These are phyloP conservation scores for Tricholomella constricta DNA, from an alignment of 768 basidiomycete genomes.

Conservation along the genomic window DNA sequence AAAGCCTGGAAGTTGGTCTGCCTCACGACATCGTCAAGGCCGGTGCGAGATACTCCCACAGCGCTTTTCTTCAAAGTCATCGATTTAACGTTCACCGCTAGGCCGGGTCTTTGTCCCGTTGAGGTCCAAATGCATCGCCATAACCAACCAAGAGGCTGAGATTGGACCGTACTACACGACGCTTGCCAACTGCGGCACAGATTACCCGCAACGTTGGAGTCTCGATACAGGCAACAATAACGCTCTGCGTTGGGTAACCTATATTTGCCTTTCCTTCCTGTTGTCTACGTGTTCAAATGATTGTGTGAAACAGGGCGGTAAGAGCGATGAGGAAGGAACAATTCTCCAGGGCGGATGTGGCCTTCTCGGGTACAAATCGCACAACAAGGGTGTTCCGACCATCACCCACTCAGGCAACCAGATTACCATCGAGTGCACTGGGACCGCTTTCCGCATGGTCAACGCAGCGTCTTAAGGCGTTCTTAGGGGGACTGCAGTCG, in stretches of 20 bases:
- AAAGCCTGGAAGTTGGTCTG: conserved; percentile 7
- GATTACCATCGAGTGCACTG: conserved; percentile 10
- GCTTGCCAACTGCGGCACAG: conserved; percentile 6
- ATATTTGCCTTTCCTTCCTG: too few relatives aligned
- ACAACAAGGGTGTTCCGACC: conserved; percentile 10
- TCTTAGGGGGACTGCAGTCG: too few relatives aligned
- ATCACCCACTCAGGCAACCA: conserved; percentile 11
- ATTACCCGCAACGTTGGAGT: conserved; percentile 11
- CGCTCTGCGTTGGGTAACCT: conserved; percentile 7
- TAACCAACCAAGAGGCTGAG: conserved; percentile 2
- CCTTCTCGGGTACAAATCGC: conserved; percentile 10
- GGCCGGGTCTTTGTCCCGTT: conserved; percentile 8
- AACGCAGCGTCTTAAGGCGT: neutral
- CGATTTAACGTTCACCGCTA: neutral
- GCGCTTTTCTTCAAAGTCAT: neutral
- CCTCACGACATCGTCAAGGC: conserved; percentile 8
- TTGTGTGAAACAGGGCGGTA: neutral
- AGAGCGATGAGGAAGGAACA: conserved; percentile 15
- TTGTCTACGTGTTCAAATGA: neutral
- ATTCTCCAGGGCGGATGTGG: conserved; percentile 16
- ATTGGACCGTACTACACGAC: conserved; percentile 8
- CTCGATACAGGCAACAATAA: conserved; percentile 8
- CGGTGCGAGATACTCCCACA: neutral
- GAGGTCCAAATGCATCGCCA: conserved; percentile 5
- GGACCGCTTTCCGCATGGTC: conserved; percentile 12